phyloP scores from a whole-genome alignment of 2,329 filamentous ascomycete species.

The Aspergillus spinulosporus region DNA sequence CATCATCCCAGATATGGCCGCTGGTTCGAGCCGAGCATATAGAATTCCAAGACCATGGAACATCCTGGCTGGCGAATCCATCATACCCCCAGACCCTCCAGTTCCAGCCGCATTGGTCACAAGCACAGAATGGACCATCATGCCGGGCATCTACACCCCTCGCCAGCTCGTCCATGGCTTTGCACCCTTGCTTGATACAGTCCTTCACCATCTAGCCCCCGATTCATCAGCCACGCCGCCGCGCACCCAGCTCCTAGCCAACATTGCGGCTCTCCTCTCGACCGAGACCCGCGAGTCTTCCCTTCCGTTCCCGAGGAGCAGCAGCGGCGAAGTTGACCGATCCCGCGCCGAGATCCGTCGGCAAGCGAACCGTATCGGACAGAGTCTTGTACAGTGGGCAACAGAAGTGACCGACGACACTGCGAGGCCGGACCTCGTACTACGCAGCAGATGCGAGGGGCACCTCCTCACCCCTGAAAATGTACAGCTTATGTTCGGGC shows the following conservation, averaged over 20 bases:
- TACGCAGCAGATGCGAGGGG: slow-evolving; percentile 25
- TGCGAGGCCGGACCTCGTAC: slow-evolving; percentile 15
- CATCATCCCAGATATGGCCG: no score
- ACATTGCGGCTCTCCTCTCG: slow-evolving; percentile 22
- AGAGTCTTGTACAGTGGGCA: slow-evolving; percentile 20
- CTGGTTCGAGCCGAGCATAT: no score
- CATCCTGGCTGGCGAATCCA: no score
- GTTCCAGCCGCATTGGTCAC: no score
- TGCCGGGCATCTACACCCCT: slow-evolving; percentile 23
- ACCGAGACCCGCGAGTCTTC: slow-evolving; percentile 24
- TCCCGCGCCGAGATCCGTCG: slow-evolving; percentile 18
- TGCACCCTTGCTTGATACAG: slow-evolving; percentile 23
- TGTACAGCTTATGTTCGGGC: slow-evolving; percentile 24
- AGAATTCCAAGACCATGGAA: no score
- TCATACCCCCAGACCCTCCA: no score
- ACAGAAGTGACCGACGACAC: slow-evolving; percentile 1
- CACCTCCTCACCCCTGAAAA: slow-evolving; percentile 24
- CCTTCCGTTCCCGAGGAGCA: slow-evolving; percentile 10
- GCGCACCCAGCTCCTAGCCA: slow-evolving; percentile 19
- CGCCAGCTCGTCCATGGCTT: slow-evolving; percentile 24
- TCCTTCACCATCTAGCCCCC: slow-evolving; percentile 18
- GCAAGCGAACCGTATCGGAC: slow-evolving; percentile 21
- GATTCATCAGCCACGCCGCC: slow-evolving; percentile 11
- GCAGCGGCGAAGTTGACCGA: slow-evolving; percentile 9
- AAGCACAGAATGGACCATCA: slow-evolving; percentile 15